Conservation (phyloP, 257 asterid genomes). For the Euphrasia confusa region DNA sequence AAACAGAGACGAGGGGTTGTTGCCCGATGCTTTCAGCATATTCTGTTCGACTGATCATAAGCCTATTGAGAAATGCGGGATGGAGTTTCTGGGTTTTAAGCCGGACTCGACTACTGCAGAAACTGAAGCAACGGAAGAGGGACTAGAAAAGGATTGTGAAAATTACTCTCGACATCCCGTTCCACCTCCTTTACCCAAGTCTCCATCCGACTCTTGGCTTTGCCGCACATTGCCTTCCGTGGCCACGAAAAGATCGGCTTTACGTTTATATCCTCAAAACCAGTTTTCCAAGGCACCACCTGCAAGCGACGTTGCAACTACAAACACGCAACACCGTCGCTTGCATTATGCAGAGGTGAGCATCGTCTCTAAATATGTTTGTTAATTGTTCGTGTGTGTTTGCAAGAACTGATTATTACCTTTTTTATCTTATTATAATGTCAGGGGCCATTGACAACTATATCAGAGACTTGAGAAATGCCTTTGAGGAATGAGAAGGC, state of each 20-base stretch:
- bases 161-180: neutral
- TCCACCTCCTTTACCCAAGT: neutral
- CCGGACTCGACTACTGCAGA: neutral
- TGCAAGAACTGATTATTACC: neutral
- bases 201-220: slow-evolving; percentile 7
- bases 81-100: neutral
- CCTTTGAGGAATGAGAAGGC: neutral
- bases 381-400: neutral
- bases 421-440: neutral
- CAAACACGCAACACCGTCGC: neutral
- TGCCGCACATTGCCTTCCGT: neutral
- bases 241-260: neutral
- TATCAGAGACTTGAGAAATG: neutral
- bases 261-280: neutral
- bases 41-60: neutral
- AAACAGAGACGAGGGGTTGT: slow-evolving; percentile 21
- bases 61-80: neutral
- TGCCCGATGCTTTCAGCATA: slow-evolving; percentile 22
- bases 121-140: neutral
- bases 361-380: neutral
- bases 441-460: neutral
- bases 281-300: neutral
- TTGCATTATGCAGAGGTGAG: neutral
- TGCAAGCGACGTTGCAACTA: neutral
- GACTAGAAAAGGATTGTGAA: neutral